Evolutionary conservation across 331 rosid genomes (phyloP).

Genomic region (Quercus tomentella): DNA sequence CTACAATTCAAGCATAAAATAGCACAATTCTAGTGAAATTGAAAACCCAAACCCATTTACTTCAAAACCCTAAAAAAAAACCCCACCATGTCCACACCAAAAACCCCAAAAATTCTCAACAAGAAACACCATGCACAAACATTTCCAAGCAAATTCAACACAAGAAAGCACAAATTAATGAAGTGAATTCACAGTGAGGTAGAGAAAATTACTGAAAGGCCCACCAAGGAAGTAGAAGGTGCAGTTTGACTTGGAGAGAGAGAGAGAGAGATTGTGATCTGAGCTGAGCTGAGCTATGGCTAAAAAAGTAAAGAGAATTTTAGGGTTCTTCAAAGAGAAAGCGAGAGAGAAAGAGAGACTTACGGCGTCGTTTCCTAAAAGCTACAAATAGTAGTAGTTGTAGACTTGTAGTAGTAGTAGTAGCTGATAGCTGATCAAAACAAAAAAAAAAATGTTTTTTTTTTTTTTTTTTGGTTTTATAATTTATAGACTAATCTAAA

Average conservation of each 20-base stretch:
- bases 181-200: conserved; percentile 6
- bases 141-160: conserved; percentile 13
- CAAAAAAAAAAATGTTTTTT: too few species aligned
- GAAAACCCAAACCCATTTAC: conserved; percentile 9
- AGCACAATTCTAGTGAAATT: neutral
- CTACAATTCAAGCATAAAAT: neutral
- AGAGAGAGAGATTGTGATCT: conserved; percentile 20
- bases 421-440: conserved; percentile 6
- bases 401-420: too few species aligned
- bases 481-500: too few species aligned
- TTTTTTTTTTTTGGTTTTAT: too few species aligned
- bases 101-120: conserved; percentile 21
- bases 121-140: conserved; percentile 1
- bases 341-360: too few species aligned
- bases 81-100: conserved; percentile 5
- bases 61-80: conserved; percentile 31
- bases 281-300: neutral
- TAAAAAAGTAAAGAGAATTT: neutral
- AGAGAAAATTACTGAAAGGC: conserved; percentile 6
- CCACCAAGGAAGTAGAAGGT: conserved; percentile 4
- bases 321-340: conserved; percentile 17
- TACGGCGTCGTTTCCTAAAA: conserved; percentile 20
- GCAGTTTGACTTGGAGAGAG: conserved; percentile 23
- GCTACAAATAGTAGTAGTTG: too few species aligned
- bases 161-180: neutral